Percentiles rank a stretch among this genome's conserved stretches.
Conservation (phyloP, 495 filamentous ascomycete genomes). For the Lophium mytilinum region DNA sequence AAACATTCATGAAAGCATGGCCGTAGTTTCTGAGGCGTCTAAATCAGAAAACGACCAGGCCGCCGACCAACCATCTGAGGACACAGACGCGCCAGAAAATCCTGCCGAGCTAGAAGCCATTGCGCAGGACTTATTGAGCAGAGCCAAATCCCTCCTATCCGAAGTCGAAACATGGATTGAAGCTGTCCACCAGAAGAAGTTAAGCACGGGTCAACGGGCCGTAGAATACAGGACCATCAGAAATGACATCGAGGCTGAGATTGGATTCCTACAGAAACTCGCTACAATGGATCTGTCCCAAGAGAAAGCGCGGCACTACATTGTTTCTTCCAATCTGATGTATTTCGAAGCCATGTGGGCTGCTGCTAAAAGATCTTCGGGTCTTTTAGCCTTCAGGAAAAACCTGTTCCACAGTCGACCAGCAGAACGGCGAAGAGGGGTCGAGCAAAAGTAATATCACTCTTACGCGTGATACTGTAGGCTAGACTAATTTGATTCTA, state of each 20-base stretch:
- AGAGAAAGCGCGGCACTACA: constrained; percentile 21
- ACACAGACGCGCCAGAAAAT: too few species aligned
- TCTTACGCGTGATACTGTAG: too few species aligned
- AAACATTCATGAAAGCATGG: too few species aligned
- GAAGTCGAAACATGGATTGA: constrained; percentile 26
- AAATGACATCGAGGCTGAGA: constrained; percentile 27
- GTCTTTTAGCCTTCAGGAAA: constrained; percentile 26
- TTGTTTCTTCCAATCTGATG: constrained; percentile 31
- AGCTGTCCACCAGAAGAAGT: constrained; percentile 13
- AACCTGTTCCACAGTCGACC: constrained; percentile 14
- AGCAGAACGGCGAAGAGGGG: constrained; percentile 16
- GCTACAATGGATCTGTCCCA: constrained; percentile 6
- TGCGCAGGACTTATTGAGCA: constrained; percentile 16
- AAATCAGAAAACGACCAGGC: too few species aligned
- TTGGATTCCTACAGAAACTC: constrained; percentile 23
- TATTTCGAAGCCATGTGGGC: constrained; percentile 33
- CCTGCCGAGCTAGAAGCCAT: constrained; percentile 3
- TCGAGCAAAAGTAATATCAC: background rate
- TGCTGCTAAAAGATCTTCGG: constrained; percentile 29
- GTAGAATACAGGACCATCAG: constrained; percentile 27
- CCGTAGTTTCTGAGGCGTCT: too few species aligned
- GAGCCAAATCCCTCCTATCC: constrained; percentile 20
- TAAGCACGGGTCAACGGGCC: constrained; percentile 9
- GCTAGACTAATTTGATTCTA: too few species aligned
- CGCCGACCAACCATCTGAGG: too few species aligned